Evolutionary conservation across 306 rosid species (phyloP).

Genomic region (Alnus rubra): DNA sequence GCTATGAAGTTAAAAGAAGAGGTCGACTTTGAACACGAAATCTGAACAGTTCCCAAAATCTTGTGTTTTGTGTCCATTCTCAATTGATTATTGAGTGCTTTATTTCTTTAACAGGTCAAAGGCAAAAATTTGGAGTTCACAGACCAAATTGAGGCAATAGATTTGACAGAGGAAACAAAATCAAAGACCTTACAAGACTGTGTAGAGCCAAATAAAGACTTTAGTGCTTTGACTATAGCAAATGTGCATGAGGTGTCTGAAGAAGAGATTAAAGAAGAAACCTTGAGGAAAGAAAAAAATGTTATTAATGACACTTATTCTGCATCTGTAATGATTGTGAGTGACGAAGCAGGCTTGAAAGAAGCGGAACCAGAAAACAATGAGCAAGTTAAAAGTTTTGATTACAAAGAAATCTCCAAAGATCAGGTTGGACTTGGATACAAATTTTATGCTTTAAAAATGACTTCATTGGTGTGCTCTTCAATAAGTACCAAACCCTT

Average conservation of each 20-base stretch:
- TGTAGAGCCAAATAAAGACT: slow-evolving; percentile 13
- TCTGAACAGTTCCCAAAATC: not conserved
- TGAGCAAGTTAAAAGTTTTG: not conserved
- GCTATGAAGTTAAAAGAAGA: slow-evolving; percentile 13
- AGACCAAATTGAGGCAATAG: slow-evolving; percentile 21
- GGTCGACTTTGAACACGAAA: slow-evolving; percentile 19
- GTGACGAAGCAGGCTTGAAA: not conserved
- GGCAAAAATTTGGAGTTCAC: slow-evolving; percentile 18
- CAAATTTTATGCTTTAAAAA: not conserved
- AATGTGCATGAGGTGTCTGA: slow-evolving; percentile 6
- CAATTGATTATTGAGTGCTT: not conserved
- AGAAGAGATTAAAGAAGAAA: slow-evolving; percentile 6
- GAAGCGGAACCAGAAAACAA: not conserved
- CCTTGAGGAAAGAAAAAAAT: slow-evolving; percentile 6
- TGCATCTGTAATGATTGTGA: not conserved
- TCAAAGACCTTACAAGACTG: slow-evolving; percentile 17
- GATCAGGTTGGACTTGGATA: slow-evolving; percentile 25
- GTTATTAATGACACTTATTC: not conserved
- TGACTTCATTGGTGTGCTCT: not conserved
- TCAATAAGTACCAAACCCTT: not conserved
- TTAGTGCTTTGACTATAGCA: slow-evolving; percentile 8
- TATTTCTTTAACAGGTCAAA: slow-evolving; percentile 20
- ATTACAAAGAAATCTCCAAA: slow-evolving; percentile 3
- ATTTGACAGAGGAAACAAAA: slow-evolving; percentile 13
- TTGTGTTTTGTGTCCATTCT: not conserved